These are phyloP conservation scores for Cadophora malorum DNA, from an alignment of 2,329 filamentous ascomycete species.

Conservation along the genomic window DNA sequence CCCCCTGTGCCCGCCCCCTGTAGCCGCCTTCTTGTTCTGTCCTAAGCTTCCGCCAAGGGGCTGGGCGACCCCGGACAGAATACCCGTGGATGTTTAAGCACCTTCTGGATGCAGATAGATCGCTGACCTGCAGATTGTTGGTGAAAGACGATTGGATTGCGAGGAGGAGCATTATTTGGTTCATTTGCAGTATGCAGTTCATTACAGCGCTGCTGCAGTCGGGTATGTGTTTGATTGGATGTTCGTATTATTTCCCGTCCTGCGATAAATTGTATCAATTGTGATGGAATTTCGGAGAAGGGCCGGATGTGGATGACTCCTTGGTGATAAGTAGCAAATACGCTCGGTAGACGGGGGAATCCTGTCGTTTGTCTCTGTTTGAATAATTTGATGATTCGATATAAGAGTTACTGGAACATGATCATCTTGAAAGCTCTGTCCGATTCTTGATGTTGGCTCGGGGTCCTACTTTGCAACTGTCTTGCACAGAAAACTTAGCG, in stretches of 20 bases:
- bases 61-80: slow-evolving; percentile 1
- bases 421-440: no score
- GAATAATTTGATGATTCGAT: no score
- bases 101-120: slow-evolving; percentile 13
- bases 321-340: background rate
- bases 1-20: no score
- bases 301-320: background rate
- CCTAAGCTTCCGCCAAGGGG: slow-evolving; percentile 17
- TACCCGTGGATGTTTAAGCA: background rate
- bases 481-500: no score
- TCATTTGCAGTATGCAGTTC: background rate
- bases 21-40: slow-evolving; percentile 21
- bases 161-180: background rate
- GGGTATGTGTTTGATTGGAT: background rate
- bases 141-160: background rate
- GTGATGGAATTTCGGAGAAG: background rate
- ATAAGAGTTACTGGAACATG: no score
- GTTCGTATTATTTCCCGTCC: background rate
- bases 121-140: background rate
- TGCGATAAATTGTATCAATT: background rate
- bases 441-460: no score
- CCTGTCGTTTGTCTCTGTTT: no score
- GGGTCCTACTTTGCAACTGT: no score
- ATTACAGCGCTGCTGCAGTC: background rate
- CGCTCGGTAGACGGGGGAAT: no score